These are phyloP conservation scores for Colletotrichum brevisporum DNA, from an alignment of 2,329 filamentous ascomycete species.

Conservation along the genomic window DNA sequence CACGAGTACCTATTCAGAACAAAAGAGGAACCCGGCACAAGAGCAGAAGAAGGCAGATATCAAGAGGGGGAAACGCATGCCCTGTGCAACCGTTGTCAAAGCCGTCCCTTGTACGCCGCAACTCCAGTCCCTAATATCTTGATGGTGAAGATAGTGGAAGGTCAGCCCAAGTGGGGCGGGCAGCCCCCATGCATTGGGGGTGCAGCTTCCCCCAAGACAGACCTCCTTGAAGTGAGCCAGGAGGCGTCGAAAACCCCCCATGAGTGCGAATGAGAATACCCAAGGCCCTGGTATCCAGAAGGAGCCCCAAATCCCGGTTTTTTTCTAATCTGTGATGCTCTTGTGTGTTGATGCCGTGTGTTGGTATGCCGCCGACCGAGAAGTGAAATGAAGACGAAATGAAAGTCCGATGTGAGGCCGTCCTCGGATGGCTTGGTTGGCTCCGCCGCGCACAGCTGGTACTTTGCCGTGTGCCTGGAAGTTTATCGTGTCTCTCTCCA, in stretches of 20 bases:
- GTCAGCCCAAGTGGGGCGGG: neutral
- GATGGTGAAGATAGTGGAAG: neutral
- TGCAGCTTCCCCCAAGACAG: too few species aligned
- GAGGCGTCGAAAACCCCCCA: neutral
- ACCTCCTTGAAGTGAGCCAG: too few species aligned
- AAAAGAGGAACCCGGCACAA: neutral
- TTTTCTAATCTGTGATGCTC: constrained; percentile 6
- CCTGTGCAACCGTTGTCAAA: neutral
- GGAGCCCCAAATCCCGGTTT: neutral
- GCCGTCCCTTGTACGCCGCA: neutral
- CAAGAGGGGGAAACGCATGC: neutral
- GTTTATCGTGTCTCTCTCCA: neutral
- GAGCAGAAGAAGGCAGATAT: neutral
- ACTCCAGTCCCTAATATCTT: constrained; percentile 1
- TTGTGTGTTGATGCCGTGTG: neutral
- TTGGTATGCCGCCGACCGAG: constrained; percentile 1
- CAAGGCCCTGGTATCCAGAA: constrained; percentile 3
- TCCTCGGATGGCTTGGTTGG: neutral
- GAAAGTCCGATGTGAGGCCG: neutral
- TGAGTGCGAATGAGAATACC: constrained; percentile 3
- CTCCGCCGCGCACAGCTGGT: neutral
- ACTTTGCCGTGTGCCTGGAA: neutral
- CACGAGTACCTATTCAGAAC: neutral
- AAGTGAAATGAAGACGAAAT: constrained; percentile 3
- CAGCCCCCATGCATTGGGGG: neutral